Evolutionary conservation across 768 basidiomycete species (phyloP).

Genomic region (Phylloporus scabripes): DNA sequence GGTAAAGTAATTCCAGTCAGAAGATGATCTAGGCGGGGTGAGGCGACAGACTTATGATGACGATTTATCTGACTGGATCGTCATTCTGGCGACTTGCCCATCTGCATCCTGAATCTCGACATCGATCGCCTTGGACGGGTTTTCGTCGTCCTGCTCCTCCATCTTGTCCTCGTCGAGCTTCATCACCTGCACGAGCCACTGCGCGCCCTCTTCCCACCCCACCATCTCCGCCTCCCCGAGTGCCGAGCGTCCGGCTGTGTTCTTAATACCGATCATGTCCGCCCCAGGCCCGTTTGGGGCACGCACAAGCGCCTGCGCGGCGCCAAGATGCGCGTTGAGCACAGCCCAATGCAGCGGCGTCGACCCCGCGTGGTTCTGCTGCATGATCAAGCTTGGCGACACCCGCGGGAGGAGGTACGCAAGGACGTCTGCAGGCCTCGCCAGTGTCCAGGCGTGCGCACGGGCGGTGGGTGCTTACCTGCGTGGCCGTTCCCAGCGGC

Average conservation of each 20-base stretch:
- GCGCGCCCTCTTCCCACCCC: slow-evolving; percentile 80
- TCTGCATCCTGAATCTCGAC: slow-evolving; percentile 71
- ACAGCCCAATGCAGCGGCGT: slow-evolving; percentile 92
- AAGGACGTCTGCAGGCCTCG: slow-evolving; percentile 64
- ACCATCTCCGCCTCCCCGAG: slow-evolving; percentile 75
- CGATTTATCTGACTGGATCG: slow-evolving; percentile 25
- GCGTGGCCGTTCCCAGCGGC: slow-evolving; percentile 81
- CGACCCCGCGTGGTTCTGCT: slow-evolving; percentile 66
- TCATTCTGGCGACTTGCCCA: slow-evolving; percentile 63
- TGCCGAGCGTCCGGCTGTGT: slow-evolving; percentile 66
- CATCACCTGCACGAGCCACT: slow-evolving; percentile 80
- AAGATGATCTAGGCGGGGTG: background rate
- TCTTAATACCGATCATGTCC: slow-evolving; percentile 72
- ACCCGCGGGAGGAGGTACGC: slow-evolving; percentile 64
- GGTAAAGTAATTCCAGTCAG: background rate
- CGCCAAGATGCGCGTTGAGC: slow-evolving; percentile 68
- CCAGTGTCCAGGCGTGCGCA: slow-evolving; percentile 32
- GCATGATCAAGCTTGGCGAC: slow-evolving; percentile 48
- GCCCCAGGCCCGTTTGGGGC: slow-evolving; percentile 54
- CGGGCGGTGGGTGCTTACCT: slow-evolving; percentile 44
- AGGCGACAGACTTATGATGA: background rate
- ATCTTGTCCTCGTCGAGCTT: slow-evolving; percentile 50
- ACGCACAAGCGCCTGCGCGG: slow-evolving; percentile 55
- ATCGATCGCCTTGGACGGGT: slow-evolving; percentile 43
- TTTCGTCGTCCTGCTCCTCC: slow-evolving; percentile 28